phyloP scores from a whole-genome alignment of 768 basidiomycete genomes.

The Boletellus ananiceps region DNA sequence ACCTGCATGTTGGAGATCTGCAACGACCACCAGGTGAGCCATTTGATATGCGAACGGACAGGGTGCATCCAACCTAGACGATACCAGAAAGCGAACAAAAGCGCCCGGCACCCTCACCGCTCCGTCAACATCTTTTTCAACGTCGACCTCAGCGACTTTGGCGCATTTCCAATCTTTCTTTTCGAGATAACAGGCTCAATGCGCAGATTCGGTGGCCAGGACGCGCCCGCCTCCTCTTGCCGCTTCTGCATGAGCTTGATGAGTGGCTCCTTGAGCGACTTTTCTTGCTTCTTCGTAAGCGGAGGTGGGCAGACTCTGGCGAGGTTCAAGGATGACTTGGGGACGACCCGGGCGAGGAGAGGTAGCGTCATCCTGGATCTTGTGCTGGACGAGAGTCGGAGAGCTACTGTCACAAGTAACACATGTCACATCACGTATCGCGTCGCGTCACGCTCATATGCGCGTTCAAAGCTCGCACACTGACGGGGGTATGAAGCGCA shows the following conservation, averaged over 20 bases:
- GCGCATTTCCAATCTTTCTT: slow-evolving; percentile 37
- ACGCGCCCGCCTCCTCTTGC: slow-evolving; percentile 34
- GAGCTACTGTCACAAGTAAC: not conserved
- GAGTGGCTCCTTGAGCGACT: slow-evolving; percentile 31
- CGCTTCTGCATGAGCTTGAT: slow-evolving; percentile 40
- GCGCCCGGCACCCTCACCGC: slow-evolving; percentile 12
- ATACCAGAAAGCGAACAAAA: not conserved
- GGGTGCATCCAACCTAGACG: not conserved
- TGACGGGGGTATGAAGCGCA: slow-evolving; percentile 14
- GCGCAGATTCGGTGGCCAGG: slow-evolving; percentile 48
- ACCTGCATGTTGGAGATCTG: not conserved
- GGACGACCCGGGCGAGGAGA: slow-evolving; percentile 35
- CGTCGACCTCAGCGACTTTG: slow-evolving; percentile 34
- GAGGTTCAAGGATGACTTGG: slow-evolving; percentile 28
- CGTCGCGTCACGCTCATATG: slow-evolving; percentile 17
- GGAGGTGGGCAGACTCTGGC: slow-evolving; percentile 26
- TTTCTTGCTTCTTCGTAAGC: slow-evolving; percentile 30
- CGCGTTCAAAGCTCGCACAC: not conserved
- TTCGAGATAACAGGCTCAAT: slow-evolving; percentile 43
- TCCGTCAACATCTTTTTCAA: slow-evolving; percentile 40
- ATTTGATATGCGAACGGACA: not conserved
- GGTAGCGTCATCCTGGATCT: slow-evolving; percentile 4
- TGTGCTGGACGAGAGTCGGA: not conserved
- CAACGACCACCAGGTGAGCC: too few species aligned
- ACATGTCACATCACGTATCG: slow-evolving; percentile 19